A percentile compares a stretch with the other conserved stretches of the same genome.
phyloP scores from a whole-genome alignment of 805 yeast genomes.

The Yamadazyma endophytica region DNA sequence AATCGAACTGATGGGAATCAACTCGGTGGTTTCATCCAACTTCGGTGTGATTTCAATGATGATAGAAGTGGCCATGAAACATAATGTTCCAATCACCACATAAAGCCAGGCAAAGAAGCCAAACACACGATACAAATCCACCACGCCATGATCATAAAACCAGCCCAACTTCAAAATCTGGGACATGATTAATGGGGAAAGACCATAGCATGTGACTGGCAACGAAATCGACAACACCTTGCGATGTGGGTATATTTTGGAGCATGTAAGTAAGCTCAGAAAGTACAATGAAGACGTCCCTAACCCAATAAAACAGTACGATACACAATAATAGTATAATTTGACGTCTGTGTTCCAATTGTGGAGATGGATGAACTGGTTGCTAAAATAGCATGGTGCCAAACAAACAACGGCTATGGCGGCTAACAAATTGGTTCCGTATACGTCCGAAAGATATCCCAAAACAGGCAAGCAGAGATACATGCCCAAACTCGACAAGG shows the following conservation, averaged over 20 bases:
- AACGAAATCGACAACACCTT: conserved; percentile 81
- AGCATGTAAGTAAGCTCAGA: conserved; percentile 72
- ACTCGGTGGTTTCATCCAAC: conserved; percentile 22
- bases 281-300: conserved; percentile 74
- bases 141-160: conserved; percentile 24
- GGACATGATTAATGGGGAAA: conserved; percentile 73
- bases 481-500: conserved; percentile 73
- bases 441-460: conserved; percentile 81
- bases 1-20: conserved; percentile 29
- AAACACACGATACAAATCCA: conserved; percentile 53
- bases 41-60: conserved; percentile 56
- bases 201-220: conserved; percentile 86
- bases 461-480: conserved; percentile 78
- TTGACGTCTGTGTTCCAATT: background rate
- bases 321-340: conserved; percentile 13
- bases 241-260: conserved; percentile 72
- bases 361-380: conserved; percentile 15
- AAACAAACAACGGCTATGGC: conserved; percentile 56
- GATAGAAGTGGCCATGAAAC: conserved; percentile 61
- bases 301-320: conserved; percentile 53
- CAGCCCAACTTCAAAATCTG: conserved; percentile 47
- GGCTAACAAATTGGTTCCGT: conserved; percentile 74
- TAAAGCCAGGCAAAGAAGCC: conserved; percentile 50
- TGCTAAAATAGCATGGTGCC: conserved; percentile 60
- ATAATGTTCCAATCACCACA: conserved; percentile 51